Conservation (phyloP, 345 rosid genomes). For the Camelina laxa region DNA sequence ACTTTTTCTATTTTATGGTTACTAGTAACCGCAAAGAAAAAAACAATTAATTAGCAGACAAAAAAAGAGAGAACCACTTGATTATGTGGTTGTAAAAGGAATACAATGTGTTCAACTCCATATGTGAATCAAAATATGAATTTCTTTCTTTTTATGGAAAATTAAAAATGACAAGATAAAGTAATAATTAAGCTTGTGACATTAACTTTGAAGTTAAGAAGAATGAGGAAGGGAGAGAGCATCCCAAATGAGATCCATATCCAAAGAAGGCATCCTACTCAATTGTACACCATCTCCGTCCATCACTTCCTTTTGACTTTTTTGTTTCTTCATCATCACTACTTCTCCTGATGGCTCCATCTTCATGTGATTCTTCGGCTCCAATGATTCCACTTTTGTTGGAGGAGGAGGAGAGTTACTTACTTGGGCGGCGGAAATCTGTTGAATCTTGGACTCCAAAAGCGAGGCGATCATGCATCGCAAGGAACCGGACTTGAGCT, state of each 20-base stretch:
- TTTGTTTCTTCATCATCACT: slow-evolving; percentile 43
- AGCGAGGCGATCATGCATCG: slow-evolving; percentile 45
- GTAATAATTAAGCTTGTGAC: slow-evolving; percentile 18
- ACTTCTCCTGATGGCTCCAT: slow-evolving; percentile 48
- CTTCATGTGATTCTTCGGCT: slow-evolving; percentile 42
- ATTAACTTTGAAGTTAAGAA: slow-evolving; percentile 49
- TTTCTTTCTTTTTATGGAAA: slow-evolving; percentile 11
- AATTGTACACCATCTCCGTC: slow-evolving; percentile 77
- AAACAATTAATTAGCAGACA: slow-evolving; percentile 27
- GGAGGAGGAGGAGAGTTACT: slow-evolving; percentile 28
- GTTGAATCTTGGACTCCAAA: slow-evolving; percentile 45
- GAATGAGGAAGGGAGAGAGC: slow-evolving; percentile 65
- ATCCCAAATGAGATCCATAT: slow-evolving; percentile 98
- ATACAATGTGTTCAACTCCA: slow-evolving; percentile 22
- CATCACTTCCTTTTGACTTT: slow-evolving; percentile 39
- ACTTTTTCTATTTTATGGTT: slow-evolving; percentile 34
- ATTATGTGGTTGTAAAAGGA: slow-evolving; percentile 14
- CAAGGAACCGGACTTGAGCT: slow-evolving; percentile 66
- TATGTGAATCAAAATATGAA: slow-evolving; percentile 11
- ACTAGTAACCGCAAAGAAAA: slow-evolving; percentile 32
- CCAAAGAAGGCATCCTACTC: slow-evolving; percentile 97
- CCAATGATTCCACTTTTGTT: slow-evolving; percentile 24
- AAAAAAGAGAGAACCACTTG: slow-evolving; percentile 27
- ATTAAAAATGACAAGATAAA: neutral
- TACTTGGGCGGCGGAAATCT: slow-evolving; percentile 38